A percentile compares a stretch with the other conserved stretches of the same genome.
Conservation (phyloP, 257 asterid genomes). For the Primulina eburnea region DNA sequence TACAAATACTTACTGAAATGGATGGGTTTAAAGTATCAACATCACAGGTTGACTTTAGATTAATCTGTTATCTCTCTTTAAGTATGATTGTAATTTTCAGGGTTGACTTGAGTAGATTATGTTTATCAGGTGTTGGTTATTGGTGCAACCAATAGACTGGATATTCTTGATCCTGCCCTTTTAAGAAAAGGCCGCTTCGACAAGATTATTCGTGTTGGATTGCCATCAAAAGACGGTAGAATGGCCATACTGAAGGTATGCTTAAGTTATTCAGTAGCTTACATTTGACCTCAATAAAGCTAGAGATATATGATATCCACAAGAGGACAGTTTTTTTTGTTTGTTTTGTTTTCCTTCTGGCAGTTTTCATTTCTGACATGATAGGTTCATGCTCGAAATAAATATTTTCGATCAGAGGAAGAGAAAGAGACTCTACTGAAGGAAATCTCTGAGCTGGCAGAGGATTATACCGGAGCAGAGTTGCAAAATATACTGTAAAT, state of each 20-base stretch:
- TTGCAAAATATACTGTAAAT: constrained; percentile 87
- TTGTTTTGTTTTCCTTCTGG: constrained; percentile 9
- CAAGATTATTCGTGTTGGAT: constrained; percentile 93
- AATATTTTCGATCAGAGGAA: constrained; percentile 86
- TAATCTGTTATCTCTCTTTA: constrained; percentile 21
- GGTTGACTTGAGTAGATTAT: constrained; percentile 19
- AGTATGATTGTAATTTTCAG: background rate
- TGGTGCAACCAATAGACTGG: constrained; percentile 98
- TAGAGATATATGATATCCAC: constrained; percentile 8
- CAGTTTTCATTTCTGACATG: constrained; percentile 28
- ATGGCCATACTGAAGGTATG: constrained; percentile 89
- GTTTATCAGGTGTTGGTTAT: constrained; percentile 73
- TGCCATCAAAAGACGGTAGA: constrained; percentile 95
- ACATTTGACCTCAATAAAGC: constrained; percentile 5
- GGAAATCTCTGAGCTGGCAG: constrained; percentile 83
- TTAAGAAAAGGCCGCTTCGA: constrained; percentile 96
- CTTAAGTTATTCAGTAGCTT: constrained; percentile 16
- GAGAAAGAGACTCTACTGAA: constrained; percentile 79
- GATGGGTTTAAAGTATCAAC: constrained; percentile 95
- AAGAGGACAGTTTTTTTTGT: background rate
- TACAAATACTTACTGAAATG: constrained; percentile 96
- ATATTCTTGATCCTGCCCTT: constrained; percentile 98
- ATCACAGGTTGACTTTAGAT: constrained; percentile 57
- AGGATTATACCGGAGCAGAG: constrained; percentile 96
- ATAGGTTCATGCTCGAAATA: constrained; percentile 97